These are phyloP conservation scores for Blastomyces parvus DNA, from an alignment of 2,329 filamentous ascomycete genomes.

Conservation along the genomic window DNA sequence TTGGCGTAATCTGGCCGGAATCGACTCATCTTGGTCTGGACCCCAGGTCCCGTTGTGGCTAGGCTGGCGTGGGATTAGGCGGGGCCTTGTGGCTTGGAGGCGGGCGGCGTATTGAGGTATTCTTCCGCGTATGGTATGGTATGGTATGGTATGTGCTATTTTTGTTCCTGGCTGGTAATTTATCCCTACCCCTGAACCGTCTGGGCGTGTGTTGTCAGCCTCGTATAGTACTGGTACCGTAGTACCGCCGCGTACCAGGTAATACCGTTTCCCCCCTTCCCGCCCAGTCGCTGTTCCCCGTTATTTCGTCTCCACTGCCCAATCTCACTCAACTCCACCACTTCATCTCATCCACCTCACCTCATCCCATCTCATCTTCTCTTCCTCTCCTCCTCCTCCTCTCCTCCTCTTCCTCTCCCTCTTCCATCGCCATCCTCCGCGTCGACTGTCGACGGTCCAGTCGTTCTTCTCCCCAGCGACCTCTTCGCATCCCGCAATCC, in stretches of 20 bases:
- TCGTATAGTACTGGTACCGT: too few species aligned
- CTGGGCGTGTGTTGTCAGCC: too few species aligned
- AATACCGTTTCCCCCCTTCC: too few species aligned
- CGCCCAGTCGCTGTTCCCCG: too few species aligned
- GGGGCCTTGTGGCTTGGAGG: background rate
- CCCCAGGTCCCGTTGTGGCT: background rate
- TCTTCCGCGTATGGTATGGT: too few species aligned
- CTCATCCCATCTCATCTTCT: constrained; percentile 14
- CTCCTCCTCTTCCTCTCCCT: constrained; percentile 18
- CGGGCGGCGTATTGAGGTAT: background rate
- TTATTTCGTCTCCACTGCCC: too few species aligned
- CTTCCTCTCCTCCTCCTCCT: constrained; percentile 15
- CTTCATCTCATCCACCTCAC: background rate
- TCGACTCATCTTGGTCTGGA: background rate
- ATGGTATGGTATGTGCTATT: too few species aligned
- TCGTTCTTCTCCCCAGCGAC: constrained; percentile 9
- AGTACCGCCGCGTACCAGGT: too few species aligned
- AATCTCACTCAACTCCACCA: too few species aligned
- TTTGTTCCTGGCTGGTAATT: too few species aligned
- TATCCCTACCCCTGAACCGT: too few species aligned
- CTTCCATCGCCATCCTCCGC: constrained; percentile 4
- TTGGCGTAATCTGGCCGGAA: background rate
- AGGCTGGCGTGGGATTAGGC: background rate
- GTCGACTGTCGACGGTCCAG: constrained; percentile 6
- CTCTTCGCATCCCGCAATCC: background rate